Conservation (phyloP, 2,329 filamentous ascomycete species). For the Hypoxylon rubiginosum region DNA sequence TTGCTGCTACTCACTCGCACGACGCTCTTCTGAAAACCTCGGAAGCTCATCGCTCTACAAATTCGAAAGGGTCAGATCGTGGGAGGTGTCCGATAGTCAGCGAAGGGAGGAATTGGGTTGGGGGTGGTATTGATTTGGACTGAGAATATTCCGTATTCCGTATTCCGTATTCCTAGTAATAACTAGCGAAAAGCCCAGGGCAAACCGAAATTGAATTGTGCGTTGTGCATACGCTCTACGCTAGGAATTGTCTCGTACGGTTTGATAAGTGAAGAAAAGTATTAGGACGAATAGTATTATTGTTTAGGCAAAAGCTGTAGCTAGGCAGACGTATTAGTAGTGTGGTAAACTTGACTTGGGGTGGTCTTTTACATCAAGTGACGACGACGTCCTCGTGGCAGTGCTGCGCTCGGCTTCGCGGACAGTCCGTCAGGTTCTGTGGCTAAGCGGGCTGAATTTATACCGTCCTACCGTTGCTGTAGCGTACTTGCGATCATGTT, state of each 20-base stretch:
- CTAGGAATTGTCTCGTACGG: background rate
- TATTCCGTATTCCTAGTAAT: no score
- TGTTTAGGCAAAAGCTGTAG: background rate
- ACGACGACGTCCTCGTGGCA: conserved; percentile 41
- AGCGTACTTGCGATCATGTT: conserved; percentile 1
- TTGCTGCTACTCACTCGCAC: conserved; percentile 75
- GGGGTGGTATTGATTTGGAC: conserved; percentile 26
- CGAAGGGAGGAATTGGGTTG: conserved; percentile 4
- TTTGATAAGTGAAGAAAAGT: conserved; percentile 10
- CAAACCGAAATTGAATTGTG: conserved; percentile 9
- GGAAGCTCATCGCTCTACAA: conserved; percentile 84
- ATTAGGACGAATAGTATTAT: conserved; percentile 11
- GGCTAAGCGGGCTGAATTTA: conserved; percentile 22
- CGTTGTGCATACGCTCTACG: background rate
- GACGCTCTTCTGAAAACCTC: conserved; percentile 92
- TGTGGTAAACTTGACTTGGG: conserved; percentile 30
- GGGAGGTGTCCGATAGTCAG: background rate
- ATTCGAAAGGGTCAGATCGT: conserved; percentile 12
- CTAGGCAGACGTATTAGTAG: conserved; percentile 13
- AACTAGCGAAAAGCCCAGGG: conserved; percentile 12
- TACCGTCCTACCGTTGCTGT: background rate
- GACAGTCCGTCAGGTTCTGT: conserved; percentile 31
- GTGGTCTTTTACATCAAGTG: conserved; percentile 18
- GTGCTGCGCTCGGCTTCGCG: conserved; percentile 33
- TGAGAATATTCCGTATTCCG: conserved; percentile 22